Evolutionary conservation across 2,329 filamentous ascomycete genomes (phyloP).

Genomic region (Pseudogymnoascus sp.): DNA sequence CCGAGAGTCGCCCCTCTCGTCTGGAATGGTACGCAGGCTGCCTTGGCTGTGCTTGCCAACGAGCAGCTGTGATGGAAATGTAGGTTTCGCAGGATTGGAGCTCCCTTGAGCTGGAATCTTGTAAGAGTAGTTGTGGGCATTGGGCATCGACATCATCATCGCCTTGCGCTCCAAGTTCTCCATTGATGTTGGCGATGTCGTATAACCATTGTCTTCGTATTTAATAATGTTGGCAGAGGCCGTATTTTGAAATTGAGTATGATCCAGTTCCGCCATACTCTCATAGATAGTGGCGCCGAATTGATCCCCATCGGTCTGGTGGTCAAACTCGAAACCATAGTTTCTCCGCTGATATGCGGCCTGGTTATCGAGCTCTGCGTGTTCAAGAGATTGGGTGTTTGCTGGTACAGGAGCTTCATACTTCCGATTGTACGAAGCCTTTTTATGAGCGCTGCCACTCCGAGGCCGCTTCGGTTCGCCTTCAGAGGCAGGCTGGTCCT

Average conservation of each 20-base stretch:
- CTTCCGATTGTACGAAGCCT: neutral
- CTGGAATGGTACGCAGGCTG: neutral
- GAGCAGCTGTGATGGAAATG: constrained; percentile 8
- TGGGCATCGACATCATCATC: constrained; percentile 4
- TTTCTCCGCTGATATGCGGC: neutral
- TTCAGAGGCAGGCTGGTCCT: neutral
- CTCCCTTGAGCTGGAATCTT: neutral
- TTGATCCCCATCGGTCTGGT: neutral
- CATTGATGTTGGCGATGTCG: neutral
- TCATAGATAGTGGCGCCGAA: neutral
- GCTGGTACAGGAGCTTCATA: constrained; percentile 3
- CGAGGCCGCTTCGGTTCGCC: neutral
- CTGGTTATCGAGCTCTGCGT: constrained; percentile 1
- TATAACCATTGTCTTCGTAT: neutral
- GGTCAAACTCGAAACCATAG: neutral
- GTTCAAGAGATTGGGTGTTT: neutral
- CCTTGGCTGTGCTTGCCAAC: neutral
- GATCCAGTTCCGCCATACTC: neutral
- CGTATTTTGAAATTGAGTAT: neutral
- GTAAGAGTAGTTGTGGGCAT: neutral
- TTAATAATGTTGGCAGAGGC: neutral
- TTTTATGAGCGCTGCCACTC: neutral
- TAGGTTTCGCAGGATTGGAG: neutral
- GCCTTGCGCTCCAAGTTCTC: neutral
- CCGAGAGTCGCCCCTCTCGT: neutral